Conservation (phyloP, 2,329 filamentous ascomycete species). For the Didymella pinodella region DNA sequence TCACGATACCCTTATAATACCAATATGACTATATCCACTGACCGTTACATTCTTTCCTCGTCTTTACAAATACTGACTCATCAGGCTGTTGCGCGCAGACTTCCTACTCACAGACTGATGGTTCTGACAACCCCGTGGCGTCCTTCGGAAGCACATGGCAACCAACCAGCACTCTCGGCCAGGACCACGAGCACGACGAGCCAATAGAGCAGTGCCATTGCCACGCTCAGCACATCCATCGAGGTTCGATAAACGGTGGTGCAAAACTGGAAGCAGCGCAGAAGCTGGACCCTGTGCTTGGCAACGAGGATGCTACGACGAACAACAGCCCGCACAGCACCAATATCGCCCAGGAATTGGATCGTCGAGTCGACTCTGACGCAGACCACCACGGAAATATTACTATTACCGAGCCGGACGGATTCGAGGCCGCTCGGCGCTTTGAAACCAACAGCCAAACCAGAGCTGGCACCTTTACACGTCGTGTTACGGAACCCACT, state of each 20-base stretch:
- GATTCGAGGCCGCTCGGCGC: neutral
- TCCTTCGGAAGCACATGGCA: slow-evolving; percentile 3
- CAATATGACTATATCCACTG: slow-evolving; percentile 30
- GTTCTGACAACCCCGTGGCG: slow-evolving; percentile 8
- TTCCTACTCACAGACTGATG: slow-evolving; percentile 15
- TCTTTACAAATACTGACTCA: slow-evolving; percentile 14
- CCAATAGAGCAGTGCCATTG: neutral
- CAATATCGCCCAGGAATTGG: slow-evolving; percentile 25
- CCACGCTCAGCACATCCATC: slow-evolving; percentile 23
- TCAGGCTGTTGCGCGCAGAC: slow-evolving; percentile 8
- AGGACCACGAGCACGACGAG: slow-evolving; percentile 10
- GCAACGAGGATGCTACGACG: slow-evolving; percentile 15
- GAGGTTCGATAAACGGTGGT: slow-evolving; percentile 24
- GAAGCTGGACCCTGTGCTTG: slow-evolving; percentile 27
- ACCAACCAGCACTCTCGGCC: neutral
- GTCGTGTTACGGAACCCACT: slow-evolving; percentile 13
- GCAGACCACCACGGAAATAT: slow-evolving; percentile 2
- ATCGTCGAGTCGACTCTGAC: slow-evolving; percentile 11
- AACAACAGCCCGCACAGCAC: slow-evolving; percentile 18
- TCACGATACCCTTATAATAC: slow-evolving; percentile 4
- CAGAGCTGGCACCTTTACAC: neutral
- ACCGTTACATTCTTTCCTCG: neutral
- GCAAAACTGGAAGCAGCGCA: slow-evolving; percentile 22
- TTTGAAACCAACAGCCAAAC: neutral
- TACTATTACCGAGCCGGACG: neutral